phyloP scores from a whole-genome alignment of 352 stramenopile genomes.

The Globisporangium uncinulatum region DNA sequence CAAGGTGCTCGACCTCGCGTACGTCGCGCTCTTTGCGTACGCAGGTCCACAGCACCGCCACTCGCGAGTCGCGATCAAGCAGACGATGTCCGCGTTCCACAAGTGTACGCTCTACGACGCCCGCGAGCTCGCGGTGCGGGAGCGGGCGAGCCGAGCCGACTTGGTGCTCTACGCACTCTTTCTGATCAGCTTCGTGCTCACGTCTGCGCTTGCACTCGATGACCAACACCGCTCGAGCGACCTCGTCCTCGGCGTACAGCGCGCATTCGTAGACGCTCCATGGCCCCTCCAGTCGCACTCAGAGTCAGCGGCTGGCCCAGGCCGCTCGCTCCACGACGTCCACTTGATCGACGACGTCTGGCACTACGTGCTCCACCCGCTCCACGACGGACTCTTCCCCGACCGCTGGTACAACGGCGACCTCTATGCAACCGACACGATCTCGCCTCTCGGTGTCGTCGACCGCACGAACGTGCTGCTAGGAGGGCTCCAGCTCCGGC shows the following conservation, averaged over 20 bases:
- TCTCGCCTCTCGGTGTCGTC: conserved; percentile 46
- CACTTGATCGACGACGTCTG: conserved; percentile 43
- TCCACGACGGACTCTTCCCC: conserved; percentile 40
- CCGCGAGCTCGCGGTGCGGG: conserved; percentile 35
- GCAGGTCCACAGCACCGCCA: conserved; percentile 52
- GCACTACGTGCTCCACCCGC: conserved; percentile 37
- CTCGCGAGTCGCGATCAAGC: conserved; percentile 59
- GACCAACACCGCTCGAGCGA: conserved; percentile 29
- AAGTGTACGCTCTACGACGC: conserved; percentile 62
- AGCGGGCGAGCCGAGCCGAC: conserved; percentile 34
- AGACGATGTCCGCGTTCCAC: conserved; percentile 56
- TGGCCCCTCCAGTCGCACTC: background rate
- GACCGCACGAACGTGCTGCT: conserved; percentile 47
- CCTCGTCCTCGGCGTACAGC: conserved; percentile 22
- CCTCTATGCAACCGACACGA: conserved; percentile 32
- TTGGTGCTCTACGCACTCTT: conserved; percentile 40
- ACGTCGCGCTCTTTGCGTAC: conserved; percentile 66
- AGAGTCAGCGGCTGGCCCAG: background rate
- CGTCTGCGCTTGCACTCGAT: conserved; percentile 37
- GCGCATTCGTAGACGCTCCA: conserved; percentile 13
- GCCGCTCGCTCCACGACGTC: conserved; percentile 26
- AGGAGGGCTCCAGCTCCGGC: conserved; percentile 45
- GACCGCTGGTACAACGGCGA: conserved; percentile 58
- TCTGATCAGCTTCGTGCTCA: conserved; percentile 39
- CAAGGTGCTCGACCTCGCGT: conserved; percentile 68